Conservation (phyloP, 2,329 filamentous ascomycete genomes). For the Elsinoe arachidis region DNA sequence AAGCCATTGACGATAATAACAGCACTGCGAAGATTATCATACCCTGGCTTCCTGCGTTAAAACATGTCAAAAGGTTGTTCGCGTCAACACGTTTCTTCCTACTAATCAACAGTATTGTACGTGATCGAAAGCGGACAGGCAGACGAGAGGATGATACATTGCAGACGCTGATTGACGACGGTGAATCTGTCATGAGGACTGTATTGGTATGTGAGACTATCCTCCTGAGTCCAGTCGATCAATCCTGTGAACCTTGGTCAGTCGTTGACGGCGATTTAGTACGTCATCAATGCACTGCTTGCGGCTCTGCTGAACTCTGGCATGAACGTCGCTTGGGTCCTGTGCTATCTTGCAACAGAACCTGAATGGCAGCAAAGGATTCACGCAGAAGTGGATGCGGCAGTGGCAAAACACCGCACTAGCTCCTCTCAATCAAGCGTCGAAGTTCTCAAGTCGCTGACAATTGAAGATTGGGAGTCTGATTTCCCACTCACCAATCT, state of each 20-base stretch:
- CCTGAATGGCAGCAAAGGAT: conserved; percentile 39
- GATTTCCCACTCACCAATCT: conserved; percentile 47
- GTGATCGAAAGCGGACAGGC: conserved; percentile 36
- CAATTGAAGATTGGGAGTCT: conserved; percentile 46
- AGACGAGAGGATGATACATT: conserved; percentile 42
- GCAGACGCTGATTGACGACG: conserved; percentile 46
- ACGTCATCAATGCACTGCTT: conserved; percentile 46
- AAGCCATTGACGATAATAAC: conserved; percentile 37
- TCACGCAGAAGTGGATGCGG: conserved; percentile 40
- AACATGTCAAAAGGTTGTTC: conserved; percentile 36
- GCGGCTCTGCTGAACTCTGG: conserved; percentile 51
- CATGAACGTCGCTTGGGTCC: conserved; percentile 46
- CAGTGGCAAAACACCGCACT: conserved; percentile 36
- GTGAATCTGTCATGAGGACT: conserved; percentile 23
- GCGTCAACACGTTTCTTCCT: conserved; percentile 42
- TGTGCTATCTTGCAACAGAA: conserved; percentile 42
- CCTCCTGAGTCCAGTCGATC: neutral
- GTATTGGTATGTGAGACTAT: neutral
- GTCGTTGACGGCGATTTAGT: conserved; percentile 25
- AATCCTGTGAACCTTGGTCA: neutral
- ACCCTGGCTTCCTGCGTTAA: conserved; percentile 42
- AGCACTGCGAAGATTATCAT: conserved; percentile 44
- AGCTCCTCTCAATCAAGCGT: conserved; percentile 26
- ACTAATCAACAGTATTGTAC: conserved; percentile 41
- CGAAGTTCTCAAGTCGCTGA: conserved; percentile 35